A percentile compares a stretch with the other conserved stretches of the same genome.
These are phyloP conservation scores for Royoungia palumana DNA, from an alignment of 768 basidiomycete species.

Conservation along the genomic window DNA sequence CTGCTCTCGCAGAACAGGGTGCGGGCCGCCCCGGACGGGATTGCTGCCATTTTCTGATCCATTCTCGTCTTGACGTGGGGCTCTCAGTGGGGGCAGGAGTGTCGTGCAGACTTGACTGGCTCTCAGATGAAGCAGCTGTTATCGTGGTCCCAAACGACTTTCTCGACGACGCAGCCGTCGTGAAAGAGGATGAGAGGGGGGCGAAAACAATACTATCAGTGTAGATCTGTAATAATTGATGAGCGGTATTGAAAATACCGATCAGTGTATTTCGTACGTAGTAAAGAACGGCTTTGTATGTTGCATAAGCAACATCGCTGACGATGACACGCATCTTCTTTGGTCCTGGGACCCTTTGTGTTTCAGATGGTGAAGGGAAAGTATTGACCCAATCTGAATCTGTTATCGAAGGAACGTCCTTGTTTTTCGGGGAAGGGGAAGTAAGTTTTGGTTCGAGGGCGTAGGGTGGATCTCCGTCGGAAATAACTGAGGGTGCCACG, in stretches of 20 bases:
- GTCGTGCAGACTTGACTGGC: constrained; percentile 33
- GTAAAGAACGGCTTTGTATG: constrained; percentile 68
- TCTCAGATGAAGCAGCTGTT: constrained; percentile 32
- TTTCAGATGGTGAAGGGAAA: background rate
- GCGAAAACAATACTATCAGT: constrained; percentile 84
- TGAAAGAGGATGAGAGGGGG: constrained; percentile 73
- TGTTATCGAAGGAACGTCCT: constrained; percentile 17
- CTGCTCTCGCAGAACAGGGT: constrained; percentile 83
- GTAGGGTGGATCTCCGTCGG: constrained; percentile 17
- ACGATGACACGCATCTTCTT: constrained; percentile 52
- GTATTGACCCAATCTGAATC: constrained; percentile 5
- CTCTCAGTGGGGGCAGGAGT: constrained; percentile 12
- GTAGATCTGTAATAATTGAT: constrained; percentile 54
- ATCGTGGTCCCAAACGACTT: constrained; percentile 5
- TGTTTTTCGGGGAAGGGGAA: constrained; percentile 39
- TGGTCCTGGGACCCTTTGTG: constrained; percentile 38
- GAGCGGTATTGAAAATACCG: constrained; percentile 1
- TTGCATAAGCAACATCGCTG: constrained; percentile 56
- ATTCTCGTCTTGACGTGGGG: constrained; percentile 51
- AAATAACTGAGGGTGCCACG: background rate
- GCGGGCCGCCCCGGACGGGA: constrained; percentile 58
- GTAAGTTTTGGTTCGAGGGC: constrained; percentile 34
- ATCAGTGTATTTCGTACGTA: constrained; percentile 49
- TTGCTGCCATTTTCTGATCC: constrained; percentile 69
- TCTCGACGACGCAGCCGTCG: constrained; percentile 20